These are phyloP conservation scores for Simplicillium sp. DNA, from an alignment of 2,329 filamentous ascomycete genomes.

Conservation along the genomic window DNA sequence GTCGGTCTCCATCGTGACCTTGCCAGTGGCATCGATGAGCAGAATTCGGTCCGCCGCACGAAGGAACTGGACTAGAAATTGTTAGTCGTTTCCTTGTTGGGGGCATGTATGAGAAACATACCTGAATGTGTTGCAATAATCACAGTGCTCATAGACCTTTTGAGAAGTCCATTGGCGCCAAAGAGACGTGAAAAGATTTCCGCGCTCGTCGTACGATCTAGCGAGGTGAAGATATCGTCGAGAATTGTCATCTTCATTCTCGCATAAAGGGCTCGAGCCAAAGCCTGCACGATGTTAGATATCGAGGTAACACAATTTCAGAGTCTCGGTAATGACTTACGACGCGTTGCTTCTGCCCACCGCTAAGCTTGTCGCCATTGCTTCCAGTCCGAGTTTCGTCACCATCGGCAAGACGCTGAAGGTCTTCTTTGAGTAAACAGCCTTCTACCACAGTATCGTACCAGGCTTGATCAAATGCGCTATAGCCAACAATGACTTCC, in stretches of 20 bases:
- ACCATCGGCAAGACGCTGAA: conserved; percentile 11
- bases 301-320: no score
- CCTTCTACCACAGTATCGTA: conserved; percentile 12
- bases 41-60: no score
- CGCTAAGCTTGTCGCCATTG: conserved; percentile 13
- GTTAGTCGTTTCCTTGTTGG: no score
- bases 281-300: conserved; percentile 1
- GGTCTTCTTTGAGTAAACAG: conserved; percentile 11
- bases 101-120: not conserved
- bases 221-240: conserved; percentile 5
- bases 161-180: not conserved
- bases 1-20: no score
- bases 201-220: not conserved
- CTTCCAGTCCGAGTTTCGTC: conserved; percentile 12
- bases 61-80: no score
- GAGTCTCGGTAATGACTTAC: no score
- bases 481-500: conserved; percentile 13
- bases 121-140: not conserved
- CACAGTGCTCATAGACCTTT: not conserved
- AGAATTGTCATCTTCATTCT: conserved; percentile 14
- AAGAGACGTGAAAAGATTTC: not conserved
- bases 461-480: conserved; percentile 9
- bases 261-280: conserved; percentile 17
- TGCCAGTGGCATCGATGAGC: no score
- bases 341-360: conserved; percentile 16